Conservation (phyloP, 129 eudicot species). For the Escallonia rubra region DNA sequence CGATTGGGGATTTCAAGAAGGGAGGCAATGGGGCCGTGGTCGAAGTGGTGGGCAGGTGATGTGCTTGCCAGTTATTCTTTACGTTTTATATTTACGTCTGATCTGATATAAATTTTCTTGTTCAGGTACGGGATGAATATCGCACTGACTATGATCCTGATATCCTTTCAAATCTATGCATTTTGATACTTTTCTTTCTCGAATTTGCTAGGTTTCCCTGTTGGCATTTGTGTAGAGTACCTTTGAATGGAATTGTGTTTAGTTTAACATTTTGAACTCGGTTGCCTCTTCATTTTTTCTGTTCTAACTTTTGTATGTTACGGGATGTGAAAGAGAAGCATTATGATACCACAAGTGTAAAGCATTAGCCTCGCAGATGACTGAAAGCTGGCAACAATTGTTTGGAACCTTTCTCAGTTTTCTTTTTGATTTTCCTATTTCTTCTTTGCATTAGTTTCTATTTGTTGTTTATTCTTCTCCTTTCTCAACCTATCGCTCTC, state of each 20-base stretch:
- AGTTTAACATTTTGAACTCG: background rate
- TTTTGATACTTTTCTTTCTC: background rate
- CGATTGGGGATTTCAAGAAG: conserved; percentile 99
- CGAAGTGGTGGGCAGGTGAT: conserved; percentile 96
- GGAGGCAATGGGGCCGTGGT: conserved; percentile 99
- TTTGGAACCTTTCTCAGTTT: too few species aligned
- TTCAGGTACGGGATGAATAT: conserved; percentile 96
- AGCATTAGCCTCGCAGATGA: too few species aligned
- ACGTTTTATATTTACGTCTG: background rate
- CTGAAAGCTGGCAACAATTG: too few species aligned
- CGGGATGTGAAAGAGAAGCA: too few species aligned
- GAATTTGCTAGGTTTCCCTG: background rate
- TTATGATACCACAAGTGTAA: too few species aligned
- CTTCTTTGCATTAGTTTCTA: too few species aligned
- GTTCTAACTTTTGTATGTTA: background rate
- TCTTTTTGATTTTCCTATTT: too few species aligned
- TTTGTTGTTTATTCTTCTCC: too few species aligned
- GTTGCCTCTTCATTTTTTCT: background rate
- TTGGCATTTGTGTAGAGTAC: background rate
- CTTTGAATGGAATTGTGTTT: background rate
- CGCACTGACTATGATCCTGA: conserved; percentile 99
- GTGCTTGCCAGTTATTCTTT: background rate
- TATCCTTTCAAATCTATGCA: conserved; percentile 52
- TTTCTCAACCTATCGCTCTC: too few species aligned
- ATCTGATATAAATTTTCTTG: conserved; percentile 7